Base-by-base conservation (phyloP, 257 asterid genomes). In the Nemophila menziesii region DNA sequence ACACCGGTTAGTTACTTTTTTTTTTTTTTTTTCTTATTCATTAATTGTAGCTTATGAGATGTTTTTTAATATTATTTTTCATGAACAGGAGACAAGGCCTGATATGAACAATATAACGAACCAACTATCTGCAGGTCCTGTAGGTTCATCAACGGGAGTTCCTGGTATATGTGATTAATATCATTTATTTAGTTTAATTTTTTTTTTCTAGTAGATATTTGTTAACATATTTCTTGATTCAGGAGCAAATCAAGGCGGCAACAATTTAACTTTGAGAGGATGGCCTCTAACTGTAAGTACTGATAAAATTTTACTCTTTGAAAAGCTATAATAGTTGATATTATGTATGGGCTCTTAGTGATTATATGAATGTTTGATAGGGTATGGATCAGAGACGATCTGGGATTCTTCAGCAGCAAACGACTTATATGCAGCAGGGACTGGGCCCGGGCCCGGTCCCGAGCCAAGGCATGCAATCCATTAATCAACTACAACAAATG, bases 201-300 rank as follows among this genome's bases (percentile, higher is more conserved):
- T 21, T 20, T n/a, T n/a, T n/a, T n/a, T n/a, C n/a, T n/a, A n/a
- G n/a, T n/a, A n/a, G n/a, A n/a, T n/a, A n/a, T n/a, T n/a, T 11
- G 24, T 4, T 57, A 56, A 52, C 42, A 12, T 22, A 33, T 22
- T 59, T 62, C 19, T 65, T 48, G 48, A 6, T 64, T 24, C 59
- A 90, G 99, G 99, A 50, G 68, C 99, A 66, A 85, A 79, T 78
- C 96, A 85, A 70, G 84, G 89, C 48, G 85, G 93, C 55, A 82
- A 73, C 87, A 90, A 77, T 61, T 67, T 90, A 80, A 90, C 99
- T 27, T 51, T 90, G 86, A 90, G 82, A 66, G 99, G 99, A 51
- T 86, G 99, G 94, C 99, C 99, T 19, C 73, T 90, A 50, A 82
- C 99, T 29, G 99, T 90, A 68, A 77, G 99, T 75, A 34, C 12